Base-by-base conservation (phyloP, 768 basidiomycete genomes). In the Mycena maculata region DNA sequence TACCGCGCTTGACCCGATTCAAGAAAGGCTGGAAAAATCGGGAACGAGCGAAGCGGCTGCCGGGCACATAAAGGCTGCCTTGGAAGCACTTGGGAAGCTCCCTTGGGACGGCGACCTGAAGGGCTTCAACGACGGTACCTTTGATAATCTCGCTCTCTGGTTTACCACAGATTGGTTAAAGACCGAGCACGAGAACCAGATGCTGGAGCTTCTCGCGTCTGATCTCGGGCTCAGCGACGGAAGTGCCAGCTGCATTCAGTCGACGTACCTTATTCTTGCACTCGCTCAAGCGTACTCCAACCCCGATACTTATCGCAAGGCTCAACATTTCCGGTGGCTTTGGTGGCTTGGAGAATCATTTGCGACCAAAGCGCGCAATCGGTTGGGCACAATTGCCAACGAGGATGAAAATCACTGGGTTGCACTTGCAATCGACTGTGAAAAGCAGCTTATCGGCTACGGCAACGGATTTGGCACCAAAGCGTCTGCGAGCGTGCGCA, bases 161-260 rank as follows among this genome's bases (percentile, higher is more conserved):
- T 45, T 67, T 20, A 67, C 48, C 4, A 62, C 31, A 16, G 60
- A 61, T 16, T 67, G 66, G 66, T 39, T 62, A 28, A 50, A 12
- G 13, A 62, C 47, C 0, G 53, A 60, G 27, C 66, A 67, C 28
- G 60, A 66, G n/a, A 50, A 66, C 22, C 49, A 54, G 22, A 49
- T 65, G 55, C 65, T 66, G 18, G 38, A 65, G 41, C 36, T 61
- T 9, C 53, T 67, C 15, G 52, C 58, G 5, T 23, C 28, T 7
- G 60, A 67, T 42, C 60, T 67, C 28, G 47, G 49, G n/a, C 25
- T 62, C 30, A 56, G 47, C 42, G 47, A 56, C 20, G 27, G 12
- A n/a, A 58, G 55, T n/a, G 11, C 28, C 8, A 52, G 18, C 27
- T 30, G 18, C 22, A 57, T 67, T 18, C 36, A 56, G 44, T 18